Percentiles rank a stretch among this genome's conserved stretches.
Conservation (phyloP, 1,284 basidiomycete genomes). For the Papiliotrema terrestris region DNA sequence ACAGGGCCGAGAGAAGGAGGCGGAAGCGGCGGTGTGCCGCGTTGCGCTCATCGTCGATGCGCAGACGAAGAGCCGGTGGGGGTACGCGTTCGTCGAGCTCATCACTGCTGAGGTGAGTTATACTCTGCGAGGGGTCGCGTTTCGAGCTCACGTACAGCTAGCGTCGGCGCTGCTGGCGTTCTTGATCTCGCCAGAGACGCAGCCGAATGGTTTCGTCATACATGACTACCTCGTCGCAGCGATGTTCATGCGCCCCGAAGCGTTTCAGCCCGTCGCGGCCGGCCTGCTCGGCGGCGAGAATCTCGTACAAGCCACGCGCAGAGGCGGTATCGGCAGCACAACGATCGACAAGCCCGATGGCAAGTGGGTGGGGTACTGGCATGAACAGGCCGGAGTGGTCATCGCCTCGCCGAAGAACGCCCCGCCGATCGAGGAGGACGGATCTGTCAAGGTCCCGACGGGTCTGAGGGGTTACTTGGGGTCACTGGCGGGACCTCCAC, state of each 20-base stretch:
- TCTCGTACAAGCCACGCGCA: slow-evolving; percentile 24
- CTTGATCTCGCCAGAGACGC: slow-evolving; percentile 73
- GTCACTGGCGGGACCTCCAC: slow-evolving; percentile 22
- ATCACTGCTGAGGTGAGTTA: slow-evolving; percentile 66
- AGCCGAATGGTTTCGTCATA: slow-evolving; percentile 83
- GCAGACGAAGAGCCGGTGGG: slow-evolving; percentile 74
- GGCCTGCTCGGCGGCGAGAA: slow-evolving; percentile 35
- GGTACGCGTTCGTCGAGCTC: slow-evolving; percentile 89
- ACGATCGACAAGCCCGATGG: slow-evolving; percentile 58
- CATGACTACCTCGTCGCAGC: slow-evolving; percentile 78
- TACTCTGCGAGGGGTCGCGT: not conserved
- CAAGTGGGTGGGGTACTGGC: slow-evolving; percentile 40
- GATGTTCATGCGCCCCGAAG: slow-evolving; percentile 80
- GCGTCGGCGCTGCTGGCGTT: slow-evolving; percentile 66
- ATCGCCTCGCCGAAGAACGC: slow-evolving; percentile 26
- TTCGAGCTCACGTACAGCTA: slow-evolving; percentile 45
- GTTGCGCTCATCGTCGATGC: slow-evolving; percentile 84
- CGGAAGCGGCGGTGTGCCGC: slow-evolving; percentile 75
- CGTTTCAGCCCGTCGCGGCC: slow-evolving; percentile 73
- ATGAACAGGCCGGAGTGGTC: slow-evolving; percentile 31
- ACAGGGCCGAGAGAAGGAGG: slow-evolving; percentile 66
- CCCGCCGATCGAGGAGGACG: slow-evolving; percentile 18
- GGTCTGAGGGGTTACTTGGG: slow-evolving; percentile 34
- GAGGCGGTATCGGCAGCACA: slow-evolving; percentile 38
- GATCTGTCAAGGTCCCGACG: slow-evolving; percentile 11